These are phyloP conservation scores for Vitis hybrid DNA, from an alignment of 177 flowering plant genomes.

Conservation along the genomic window DNA sequence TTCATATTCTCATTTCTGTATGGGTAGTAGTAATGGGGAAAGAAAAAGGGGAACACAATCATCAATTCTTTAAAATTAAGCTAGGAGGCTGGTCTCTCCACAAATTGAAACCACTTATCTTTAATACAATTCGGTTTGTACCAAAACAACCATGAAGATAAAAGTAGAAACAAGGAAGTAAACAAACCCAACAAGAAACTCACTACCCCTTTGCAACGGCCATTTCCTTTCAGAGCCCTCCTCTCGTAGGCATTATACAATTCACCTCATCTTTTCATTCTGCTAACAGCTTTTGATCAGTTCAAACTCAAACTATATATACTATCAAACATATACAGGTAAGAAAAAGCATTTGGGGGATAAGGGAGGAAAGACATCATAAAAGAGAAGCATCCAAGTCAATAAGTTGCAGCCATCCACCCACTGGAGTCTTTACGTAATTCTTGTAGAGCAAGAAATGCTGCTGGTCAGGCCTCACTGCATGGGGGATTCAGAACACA, in stretches of 20 bases:
- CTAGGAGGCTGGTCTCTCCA: no score
- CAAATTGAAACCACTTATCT: no score
- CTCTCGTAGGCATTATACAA: constrained; percentile 16
- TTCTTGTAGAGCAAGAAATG: constrained; percentile 12
- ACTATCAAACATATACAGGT: constrained; percentile 33
- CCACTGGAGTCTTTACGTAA: constrained; percentile 7
- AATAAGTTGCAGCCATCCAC: constrained; percentile 18
- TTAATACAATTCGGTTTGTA: no score
- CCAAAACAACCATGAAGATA: constrained; percentile 13
- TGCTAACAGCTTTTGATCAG: constrained; percentile 25
- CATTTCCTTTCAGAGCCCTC: constrained; percentile 16
- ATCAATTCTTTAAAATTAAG: no score
- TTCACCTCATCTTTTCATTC: constrained; percentile 14
- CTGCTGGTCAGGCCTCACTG: constrained; percentile 13
- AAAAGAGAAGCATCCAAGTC: constrained; percentile 7
- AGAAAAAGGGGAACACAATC: no score
- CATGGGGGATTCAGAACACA: constrained; percentile 11
- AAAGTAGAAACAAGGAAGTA: constrained; percentile 10
- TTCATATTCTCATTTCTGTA: no score
- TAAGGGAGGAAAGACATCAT: not conserved
- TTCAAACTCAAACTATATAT: constrained; percentile 18
- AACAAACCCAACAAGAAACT: constrained; percentile 16
- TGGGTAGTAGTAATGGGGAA: no score
- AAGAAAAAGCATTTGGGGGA: constrained; percentile 11
- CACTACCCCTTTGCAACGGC: constrained; percentile 17